Percentiles rank a stretch among this genome's conserved stretches.
Conservation (phyloP, 495 filamentous ascomycete genomes). For the Usnea hakonensis region DNA sequence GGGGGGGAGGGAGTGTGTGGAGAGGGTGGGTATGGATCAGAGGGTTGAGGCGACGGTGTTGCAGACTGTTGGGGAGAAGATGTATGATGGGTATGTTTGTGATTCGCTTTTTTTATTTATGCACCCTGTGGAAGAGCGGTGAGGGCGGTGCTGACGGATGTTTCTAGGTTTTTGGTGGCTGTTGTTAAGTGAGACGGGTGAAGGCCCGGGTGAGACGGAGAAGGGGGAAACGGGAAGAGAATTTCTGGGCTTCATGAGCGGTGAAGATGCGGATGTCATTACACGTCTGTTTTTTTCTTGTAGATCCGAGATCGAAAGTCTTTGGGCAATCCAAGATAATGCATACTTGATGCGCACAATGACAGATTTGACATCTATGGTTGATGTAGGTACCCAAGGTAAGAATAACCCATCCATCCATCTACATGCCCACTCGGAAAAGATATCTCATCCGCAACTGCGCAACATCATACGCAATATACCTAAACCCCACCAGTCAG, state of each 20-base stretch:
- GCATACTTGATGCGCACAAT: too few species aligned
- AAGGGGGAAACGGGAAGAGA: too few species aligned
- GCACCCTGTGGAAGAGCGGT: neutral
- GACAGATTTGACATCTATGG: too few species aligned
- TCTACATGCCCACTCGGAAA: slow-evolving; percentile 46
- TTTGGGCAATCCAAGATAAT: too few species aligned
- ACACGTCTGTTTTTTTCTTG: too few species aligned
- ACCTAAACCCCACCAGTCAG: neutral
- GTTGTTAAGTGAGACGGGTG: slow-evolving; percentile 16
- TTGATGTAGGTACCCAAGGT: neutral
- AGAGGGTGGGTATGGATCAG: slow-evolving; percentile 37
- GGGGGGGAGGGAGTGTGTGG: slow-evolving; percentile 32
- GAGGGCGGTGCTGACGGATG: neutral
- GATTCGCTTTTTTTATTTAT: neutral
- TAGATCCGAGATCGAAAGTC: too few species aligned
- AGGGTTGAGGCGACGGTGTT: slow-evolving; percentile 42
- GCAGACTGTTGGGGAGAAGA: slow-evolving; percentile 46
- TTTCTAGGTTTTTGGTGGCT: slow-evolving; percentile 30
- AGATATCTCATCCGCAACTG: slow-evolving; percentile 76
- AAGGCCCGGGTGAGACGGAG: too few species aligned
- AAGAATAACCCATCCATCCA: too few species aligned
- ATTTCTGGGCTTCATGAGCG: too few species aligned
- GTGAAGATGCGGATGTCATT: too few species aligned
- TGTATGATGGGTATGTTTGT: slow-evolving; percentile 40
- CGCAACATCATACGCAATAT: slow-evolving; percentile 65